Percentiles rank a stretch among this genome's conserved stretches.
phyloP scores from a whole-genome alignment of 1,284 basidiomycete species.

The Microbotryum violaceum region DNA sequence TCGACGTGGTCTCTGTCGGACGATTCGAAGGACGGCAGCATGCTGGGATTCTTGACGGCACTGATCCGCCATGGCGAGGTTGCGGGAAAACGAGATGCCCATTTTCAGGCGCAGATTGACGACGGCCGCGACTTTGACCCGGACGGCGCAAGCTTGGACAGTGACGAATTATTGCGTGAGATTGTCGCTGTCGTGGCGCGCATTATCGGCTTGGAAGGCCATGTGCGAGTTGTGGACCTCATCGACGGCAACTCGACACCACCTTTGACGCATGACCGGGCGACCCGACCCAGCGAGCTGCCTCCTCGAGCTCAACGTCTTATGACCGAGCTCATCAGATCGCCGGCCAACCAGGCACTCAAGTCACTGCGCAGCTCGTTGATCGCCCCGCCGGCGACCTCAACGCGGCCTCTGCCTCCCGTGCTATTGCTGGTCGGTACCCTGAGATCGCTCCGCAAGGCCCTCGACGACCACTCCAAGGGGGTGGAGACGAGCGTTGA shows the following conservation, averaged over 20 bases:
- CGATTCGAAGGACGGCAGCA: slow-evolving; percentile 13
- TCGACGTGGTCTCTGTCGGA: no score
- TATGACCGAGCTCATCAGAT: slow-evolving; percentile 36
- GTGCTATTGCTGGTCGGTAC: slow-evolving; percentile 34
- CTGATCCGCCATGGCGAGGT: slow-evolving; percentile 31
- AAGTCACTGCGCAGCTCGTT: slow-evolving; percentile 30
- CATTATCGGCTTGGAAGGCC: slow-evolving; percentile 33
- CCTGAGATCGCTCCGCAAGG: slow-evolving; percentile 31
- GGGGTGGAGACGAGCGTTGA: slow-evolving; percentile 14
- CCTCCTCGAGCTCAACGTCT: slow-evolving; percentile 29
- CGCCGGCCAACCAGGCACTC: slow-evolving; percentile 36
- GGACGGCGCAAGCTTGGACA: slow-evolving; percentile 2
- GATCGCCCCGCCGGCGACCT: slow-evolving; percentile 20
- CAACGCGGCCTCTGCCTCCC: slow-evolving; percentile 13
- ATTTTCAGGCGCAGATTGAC: slow-evolving; percentile 1
- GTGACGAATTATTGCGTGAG: slow-evolving; percentile 32
- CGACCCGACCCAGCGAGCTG: slow-evolving; percentile 21
- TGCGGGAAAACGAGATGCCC: slow-evolving; percentile 9
- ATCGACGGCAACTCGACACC: slow-evolving; percentile 10
- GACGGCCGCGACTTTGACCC: background rate
- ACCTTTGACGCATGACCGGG: background rate
- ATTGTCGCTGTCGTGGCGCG: slow-evolving; percentile 34
- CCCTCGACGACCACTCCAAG: slow-evolving; percentile 29
- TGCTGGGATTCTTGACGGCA: slow-evolving; percentile 26
- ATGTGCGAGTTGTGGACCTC: slow-evolving; percentile 28